Conservation (phyloP, 371 early-diverging fungal genomes). For the Mortierella sp. region DNA sequence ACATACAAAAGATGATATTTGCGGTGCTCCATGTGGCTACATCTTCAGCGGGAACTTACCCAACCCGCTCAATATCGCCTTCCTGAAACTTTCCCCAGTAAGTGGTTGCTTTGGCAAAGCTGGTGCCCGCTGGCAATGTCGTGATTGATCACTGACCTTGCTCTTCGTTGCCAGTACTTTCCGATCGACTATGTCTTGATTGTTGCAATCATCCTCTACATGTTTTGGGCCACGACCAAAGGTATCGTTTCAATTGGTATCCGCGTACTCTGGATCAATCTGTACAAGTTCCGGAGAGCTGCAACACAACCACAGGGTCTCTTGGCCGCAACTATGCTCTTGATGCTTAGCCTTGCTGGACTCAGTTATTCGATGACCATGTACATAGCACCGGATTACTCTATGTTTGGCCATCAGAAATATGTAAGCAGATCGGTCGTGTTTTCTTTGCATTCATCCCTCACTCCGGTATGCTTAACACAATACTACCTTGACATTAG, state of each 20-base stretch:
- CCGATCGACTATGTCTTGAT: slow-evolving; percentile 73
- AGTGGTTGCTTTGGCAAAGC: no score
- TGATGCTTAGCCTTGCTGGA: slow-evolving; percentile 68
- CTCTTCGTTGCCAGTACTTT: no score
- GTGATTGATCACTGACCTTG: no score
- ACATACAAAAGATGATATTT: slow-evolving; percentile 65
- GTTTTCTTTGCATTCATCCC: background rate
- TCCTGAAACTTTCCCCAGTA: slow-evolving; percentile 63
- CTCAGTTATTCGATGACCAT: slow-evolving; percentile 68
- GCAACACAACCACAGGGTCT: slow-evolving; percentile 73
- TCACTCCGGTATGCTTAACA: background rate
- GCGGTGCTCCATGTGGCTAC: slow-evolving; percentile 76
- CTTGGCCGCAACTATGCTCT: slow-evolving; percentile 59
- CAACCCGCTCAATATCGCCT: slow-evolving; percentile 72
- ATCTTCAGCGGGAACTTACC: slow-evolving; percentile 66
- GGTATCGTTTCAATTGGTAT: slow-evolving; percentile 72
- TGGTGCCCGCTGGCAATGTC: no score
- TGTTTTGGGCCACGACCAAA: slow-evolving; percentile 70
- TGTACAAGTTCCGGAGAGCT: slow-evolving; percentile 63
- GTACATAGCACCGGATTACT: slow-evolving; percentile 72
- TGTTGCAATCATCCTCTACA: slow-evolving; percentile 67
- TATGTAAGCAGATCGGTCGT: slow-evolving; percentile 63
- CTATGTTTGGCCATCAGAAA: slow-evolving; percentile 75
- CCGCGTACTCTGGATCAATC: slow-evolving; percentile 70
- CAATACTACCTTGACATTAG: slow-evolving; percentile 30